Conservation (phyloP, 768 basidiomycete species). For the Calocybe indica region DNA sequence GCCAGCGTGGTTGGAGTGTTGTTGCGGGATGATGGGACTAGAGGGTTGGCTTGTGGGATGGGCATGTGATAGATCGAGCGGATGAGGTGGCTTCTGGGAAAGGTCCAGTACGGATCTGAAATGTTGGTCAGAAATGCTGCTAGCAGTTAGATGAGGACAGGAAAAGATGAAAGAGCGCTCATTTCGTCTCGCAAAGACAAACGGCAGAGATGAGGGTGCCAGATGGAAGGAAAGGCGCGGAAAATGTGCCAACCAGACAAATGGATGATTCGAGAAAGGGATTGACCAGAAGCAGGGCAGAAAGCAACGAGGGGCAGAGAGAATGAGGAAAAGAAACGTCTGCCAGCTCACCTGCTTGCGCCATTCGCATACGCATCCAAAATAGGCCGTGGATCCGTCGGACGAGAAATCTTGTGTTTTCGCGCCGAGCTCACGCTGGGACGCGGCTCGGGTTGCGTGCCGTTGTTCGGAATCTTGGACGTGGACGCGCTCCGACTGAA, state of each 20-base stretch:
- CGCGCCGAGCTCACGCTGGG: conserved; percentile 36
- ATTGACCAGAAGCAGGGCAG: conserved; percentile 1
- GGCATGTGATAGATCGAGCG: conserved; percentile 34
- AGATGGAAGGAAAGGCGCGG: no score
- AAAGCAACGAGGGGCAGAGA: neutral
- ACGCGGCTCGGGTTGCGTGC: conserved; percentile 36
- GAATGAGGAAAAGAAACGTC: conserved; percentile 1
- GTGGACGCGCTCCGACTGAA: conserved; percentile 57
- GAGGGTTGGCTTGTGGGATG: conserved; percentile 32
- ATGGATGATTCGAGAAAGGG: conserved; percentile 2
- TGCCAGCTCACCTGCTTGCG: conserved; percentile 46
- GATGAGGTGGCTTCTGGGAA: conserved; percentile 37
- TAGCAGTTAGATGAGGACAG: no score
- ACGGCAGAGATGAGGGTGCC: no score
- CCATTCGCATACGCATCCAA: conserved; percentile 46
- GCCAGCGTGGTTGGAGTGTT: conserved; percentile 10
- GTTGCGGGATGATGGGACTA: conserved; percentile 23
- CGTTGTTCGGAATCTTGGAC: conserved; percentile 33
- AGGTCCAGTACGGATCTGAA: conserved; percentile 64
- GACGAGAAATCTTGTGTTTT: conserved; percentile 80
- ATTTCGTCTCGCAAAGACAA: no score
- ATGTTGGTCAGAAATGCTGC: no score
- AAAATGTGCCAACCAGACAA: no score
- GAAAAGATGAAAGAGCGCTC: no score
- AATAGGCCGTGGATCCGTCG: conserved; percentile 78